Base-by-base conservation (phyloP, 2,329 filamentous ascomycete genomes). In the Cercospora sojina region DNA sequence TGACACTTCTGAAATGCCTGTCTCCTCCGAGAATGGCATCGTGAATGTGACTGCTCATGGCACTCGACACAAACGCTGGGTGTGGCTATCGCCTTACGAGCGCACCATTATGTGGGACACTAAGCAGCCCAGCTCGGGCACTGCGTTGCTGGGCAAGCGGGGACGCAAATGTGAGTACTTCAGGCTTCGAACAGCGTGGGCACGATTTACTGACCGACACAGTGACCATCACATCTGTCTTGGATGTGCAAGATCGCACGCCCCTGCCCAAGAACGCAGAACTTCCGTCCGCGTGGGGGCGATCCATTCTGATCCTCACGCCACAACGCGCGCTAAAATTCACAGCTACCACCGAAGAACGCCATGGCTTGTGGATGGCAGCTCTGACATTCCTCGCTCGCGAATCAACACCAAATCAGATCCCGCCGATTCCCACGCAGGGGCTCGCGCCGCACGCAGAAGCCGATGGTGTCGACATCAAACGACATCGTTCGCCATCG, bases 41-140 rank as follows among this genome's bases (percentile, higher is more conserved):
- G 87, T 87, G 69, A 88, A 91, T 79, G 88, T 87, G 66, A 84
- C 82, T 20, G 85, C 83, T 70, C 87, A 85, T 72, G 87, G 87
- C 71, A 90, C 85, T 5, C 82, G 95, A 31, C 95, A 99, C 78
- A 97, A 93, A 81, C 87, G 95, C 78, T 99, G 95, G 95, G 95
- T 99, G 1, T 99, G 95, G 95, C 86, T 99, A 69, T 95, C 94
- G 18, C 95, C 95, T 2, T 98, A 99, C 76, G 95, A 99, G 80
- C 86, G 93, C 69, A 90, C 94, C 12, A 94, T 99, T 67, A 91
- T 99, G 79, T 99, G 95, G 95, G 97, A 94, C 79, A 96, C 91
- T 84, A 97, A 96, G 83, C 95, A 99, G 80, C 95, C 95, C 16
- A 92, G 89, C 9, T 92, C 89, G 72, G 93, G 93, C 32, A 90